Conservation (phyloP, 805 yeast genomes). For the Jamesozyma lodderae region DNA sequence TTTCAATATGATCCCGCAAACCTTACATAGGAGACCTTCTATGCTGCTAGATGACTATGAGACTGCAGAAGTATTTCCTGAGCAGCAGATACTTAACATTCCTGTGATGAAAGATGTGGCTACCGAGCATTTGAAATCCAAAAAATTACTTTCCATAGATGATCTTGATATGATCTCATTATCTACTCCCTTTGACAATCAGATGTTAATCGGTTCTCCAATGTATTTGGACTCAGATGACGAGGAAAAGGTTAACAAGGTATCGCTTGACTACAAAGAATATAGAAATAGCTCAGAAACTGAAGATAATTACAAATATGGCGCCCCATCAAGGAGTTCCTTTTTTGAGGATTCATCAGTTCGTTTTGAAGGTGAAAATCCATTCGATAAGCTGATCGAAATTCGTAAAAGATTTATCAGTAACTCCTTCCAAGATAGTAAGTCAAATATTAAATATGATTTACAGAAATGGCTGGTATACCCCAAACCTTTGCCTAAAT, state of each 20-base stretch:
- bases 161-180: constrained; percentile 27
- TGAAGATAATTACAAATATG: neutral
- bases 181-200: constrained; percentile 24
- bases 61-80: constrained; percentile 2
- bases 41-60: constrained; percentile 15
- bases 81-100: neutral
- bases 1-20: no score
- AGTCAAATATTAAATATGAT: constrained; percentile 65
- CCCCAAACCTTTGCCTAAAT: constrained; percentile 57
- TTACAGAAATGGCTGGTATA: constrained; percentile 61
- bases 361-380: constrained; percentile 8
- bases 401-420: constrained; percentile 58
- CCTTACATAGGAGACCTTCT: constrained; percentile 12
- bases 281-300: neutral
- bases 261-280: neutral
- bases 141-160: constrained; percentile 18
- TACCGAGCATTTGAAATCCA: neutral
- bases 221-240: constrained; percentile 23
- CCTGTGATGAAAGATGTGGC: constrained; percentile 6
- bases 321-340: constrained; percentile 9
- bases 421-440: constrained; percentile 56
- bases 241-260: constrained; percentile 8
- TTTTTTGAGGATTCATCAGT: neutral
- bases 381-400: constrained; percentile 29
- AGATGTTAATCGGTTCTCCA: constrained; percentile 28